Base-by-base conservation (phyloP, 305 asterid genomes). In the Fraxinus platypoda region DNA sequence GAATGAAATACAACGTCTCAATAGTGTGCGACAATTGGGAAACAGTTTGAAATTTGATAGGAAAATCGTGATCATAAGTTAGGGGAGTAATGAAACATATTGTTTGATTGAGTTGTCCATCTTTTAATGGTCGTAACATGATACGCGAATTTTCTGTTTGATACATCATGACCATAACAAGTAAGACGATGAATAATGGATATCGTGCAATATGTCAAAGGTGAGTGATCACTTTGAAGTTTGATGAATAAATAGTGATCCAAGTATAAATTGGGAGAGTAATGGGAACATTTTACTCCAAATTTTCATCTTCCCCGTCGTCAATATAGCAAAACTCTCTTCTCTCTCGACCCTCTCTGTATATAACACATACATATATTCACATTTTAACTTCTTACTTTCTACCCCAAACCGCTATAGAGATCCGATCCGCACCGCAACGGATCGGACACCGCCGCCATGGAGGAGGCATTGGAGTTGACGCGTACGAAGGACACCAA, bases 391-490 rank as follows among this genome's bases (percentile, higher is more conserved):
- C 72, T 25, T 3, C 33, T 25, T 23, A 64, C 33, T 64, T 64
- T 9, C 17, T 25, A 64, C 72, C n/a, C 33, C 33, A 64, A 3
- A 64, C 17, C 37, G 33, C 74, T 6, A 26, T 0, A 13, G 38
- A 28, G 74, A 68, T 13, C 74, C 38, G 38, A 68, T 68, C 74
- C 21, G 74, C 74, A 26, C 37, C 4, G 38, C 37, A 68, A 26
- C 37, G 74, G 21, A 68, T 66, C 37, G 35, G 34, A 80, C 28
- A 81, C 70, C 41, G 83, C 84, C 83, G 49, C 79, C 46, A 96
- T 96, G 99, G 99, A 96, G 93, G 98, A 89, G 92, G 99, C 98
- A 68, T 81, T 96, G 80, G 99, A 94, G 84, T 85, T 91, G 89
- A 93, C 93, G 85, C 97, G 97, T 77, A 94, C 97, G 15, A 95